These are phyloP conservation scores for Ailanthus altissimus DNA, from an alignment of 345 rosid genomes.

Conservation along the genomic window DNA sequence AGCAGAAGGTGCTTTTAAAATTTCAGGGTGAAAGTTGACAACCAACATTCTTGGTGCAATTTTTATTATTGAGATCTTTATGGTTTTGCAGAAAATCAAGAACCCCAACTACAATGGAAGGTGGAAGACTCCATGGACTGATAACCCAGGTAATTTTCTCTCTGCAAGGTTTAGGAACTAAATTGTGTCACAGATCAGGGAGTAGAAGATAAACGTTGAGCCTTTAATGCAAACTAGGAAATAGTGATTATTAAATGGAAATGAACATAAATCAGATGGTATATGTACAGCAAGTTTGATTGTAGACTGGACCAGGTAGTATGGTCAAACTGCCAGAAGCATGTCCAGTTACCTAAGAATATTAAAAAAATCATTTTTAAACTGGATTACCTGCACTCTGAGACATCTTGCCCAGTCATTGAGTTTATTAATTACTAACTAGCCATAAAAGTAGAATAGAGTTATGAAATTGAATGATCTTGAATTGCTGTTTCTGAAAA, in stretches of 20 bases:
- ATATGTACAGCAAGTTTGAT: not conserved
- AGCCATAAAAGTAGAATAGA: not conserved
- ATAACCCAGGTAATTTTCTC: constrained; percentile 73
- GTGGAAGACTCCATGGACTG: constrained; percentile 89
- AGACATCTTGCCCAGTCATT: no score
- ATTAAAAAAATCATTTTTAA: not conserved
- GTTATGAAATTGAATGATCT: constrained; percentile 17
- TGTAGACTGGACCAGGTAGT: not conserved
- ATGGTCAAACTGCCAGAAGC: not conserved
- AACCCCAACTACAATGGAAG: constrained; percentile 92
- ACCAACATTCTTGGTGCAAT: constrained; percentile 9
- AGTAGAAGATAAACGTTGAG: not conserved
- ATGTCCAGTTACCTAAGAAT: not conserved
- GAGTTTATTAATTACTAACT: not conserved
- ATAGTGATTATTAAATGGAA: not conserved
- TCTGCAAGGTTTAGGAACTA: constrained; percentile 4
- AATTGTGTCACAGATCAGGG: not conserved
- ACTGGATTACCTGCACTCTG: not conserved
- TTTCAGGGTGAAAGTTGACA: not conserved
- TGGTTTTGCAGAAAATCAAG: constrained; percentile 66
- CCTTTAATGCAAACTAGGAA: not conserved
- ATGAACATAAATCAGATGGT: not conserved
- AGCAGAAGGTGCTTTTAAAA: constrained; percentile 51
- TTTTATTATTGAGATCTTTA: constrained; percentile 8
- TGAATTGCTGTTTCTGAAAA: constrained; percentile 26